Conservation (phyloP, 345 rosid genomes). For the Erodium maritimum region DNA sequence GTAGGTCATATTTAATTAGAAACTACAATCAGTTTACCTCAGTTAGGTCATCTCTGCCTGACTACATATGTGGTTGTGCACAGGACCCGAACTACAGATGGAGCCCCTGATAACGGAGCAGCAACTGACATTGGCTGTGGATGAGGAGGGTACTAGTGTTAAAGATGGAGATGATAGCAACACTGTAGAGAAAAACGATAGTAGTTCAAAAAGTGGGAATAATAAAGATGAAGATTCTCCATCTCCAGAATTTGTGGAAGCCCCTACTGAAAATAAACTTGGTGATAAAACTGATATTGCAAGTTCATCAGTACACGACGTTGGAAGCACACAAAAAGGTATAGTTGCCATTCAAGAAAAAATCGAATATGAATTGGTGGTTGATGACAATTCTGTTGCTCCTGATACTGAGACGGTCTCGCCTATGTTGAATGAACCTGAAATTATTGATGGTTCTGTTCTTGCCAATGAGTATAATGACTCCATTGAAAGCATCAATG, state of each 20-base stretch:
- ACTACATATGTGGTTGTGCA: constrained; percentile 9
- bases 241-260: constrained; percentile 18
- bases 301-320: constrained; percentile 13
- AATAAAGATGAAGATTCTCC: constrained; percentile 20
- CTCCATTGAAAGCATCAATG: constrained; percentile 17
- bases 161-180: constrained; percentile 20
- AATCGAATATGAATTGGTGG: constrained; percentile 19
- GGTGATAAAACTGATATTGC: constrained; percentile 22
- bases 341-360: constrained; percentile 18
- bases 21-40: neutral
- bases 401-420: constrained; percentile 25
- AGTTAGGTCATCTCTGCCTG: neutral
- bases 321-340: constrained; percentile 18
- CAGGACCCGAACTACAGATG: constrained; percentile 59
- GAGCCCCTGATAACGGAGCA: constrained; percentile 53
- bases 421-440: constrained; percentile 23
- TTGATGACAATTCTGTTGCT: constrained; percentile 22
- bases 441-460: constrained; percentile 14
- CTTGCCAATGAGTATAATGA: constrained; percentile 19
- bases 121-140: constrained; percentile 31
- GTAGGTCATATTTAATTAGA: neutral
- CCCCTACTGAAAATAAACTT: no score
- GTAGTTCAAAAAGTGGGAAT: constrained; percentile 18
- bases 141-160: constrained; percentile 20
- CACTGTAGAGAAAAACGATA: constrained; percentile 17